A percentile compares a stretch with the other conserved stretches of the same genome.
Evolutionary conservation across 768 basidiomycete genomes (phyloP).

Genomic region (Agaricus bisporus): DNA sequence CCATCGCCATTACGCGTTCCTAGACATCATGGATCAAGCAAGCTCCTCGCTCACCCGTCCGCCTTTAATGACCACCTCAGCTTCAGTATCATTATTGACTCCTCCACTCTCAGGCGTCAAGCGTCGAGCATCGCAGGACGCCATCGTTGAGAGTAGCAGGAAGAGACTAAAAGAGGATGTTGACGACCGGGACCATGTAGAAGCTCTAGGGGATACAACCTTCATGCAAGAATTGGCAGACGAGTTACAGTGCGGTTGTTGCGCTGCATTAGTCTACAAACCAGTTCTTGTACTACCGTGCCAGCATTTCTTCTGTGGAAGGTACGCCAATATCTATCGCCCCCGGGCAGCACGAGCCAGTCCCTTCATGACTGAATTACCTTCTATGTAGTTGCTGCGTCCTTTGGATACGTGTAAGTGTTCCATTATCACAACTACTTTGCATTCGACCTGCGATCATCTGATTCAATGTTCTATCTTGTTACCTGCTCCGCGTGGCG

Average conservation of each 20-base stretch:
- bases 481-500: background rate
- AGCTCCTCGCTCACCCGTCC: constrained; percentile 6
- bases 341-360: background rate
- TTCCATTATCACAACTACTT: background rate
- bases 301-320: constrained; percentile 90
- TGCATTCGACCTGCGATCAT: background rate
- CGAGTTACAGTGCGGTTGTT: constrained; percentile 83
- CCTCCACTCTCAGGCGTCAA: constrained; percentile 32
- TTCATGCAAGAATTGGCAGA: constrained; percentile 61
- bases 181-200: constrained; percentile 9
- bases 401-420: constrained; percentile 79
- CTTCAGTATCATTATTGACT: constrained; percentile 8
- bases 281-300: constrained; percentile 82
- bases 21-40: constrained; percentile 8
- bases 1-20: background rate
- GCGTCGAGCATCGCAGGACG: constrained; percentile 54
- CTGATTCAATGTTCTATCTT: background rate
- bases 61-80: background rate
- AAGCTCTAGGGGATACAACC: constrained; percentile 12
- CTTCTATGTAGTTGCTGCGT: constrained; percentile 55
- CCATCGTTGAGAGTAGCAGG: constrained; percentile 39
- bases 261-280: constrained; percentile 73
- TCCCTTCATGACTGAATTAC: constrained; percentile 1
- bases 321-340: constrained; percentile 35
- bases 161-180: constrained; percentile 55